A percentile compares a stretch with the other conserved stretches of the same genome.
Conservation (phyloP, 768 basidiomycete genomes). For the Mycena indigotica region DNA sequence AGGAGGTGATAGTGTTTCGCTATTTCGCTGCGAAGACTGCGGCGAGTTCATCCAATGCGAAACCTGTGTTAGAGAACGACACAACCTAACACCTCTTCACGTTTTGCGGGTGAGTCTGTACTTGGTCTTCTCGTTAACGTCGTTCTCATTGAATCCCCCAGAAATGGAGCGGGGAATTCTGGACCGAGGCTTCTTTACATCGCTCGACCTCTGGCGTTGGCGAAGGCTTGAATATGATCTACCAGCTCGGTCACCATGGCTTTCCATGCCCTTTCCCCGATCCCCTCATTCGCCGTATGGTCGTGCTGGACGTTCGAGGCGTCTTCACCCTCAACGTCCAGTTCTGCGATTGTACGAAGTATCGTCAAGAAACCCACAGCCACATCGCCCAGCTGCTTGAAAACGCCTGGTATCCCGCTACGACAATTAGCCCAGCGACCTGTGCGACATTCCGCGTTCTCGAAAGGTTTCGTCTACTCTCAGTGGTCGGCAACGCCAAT, state of each 20-base stretch:
- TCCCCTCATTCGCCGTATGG: too few relatives aligned
- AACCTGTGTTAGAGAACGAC: background rate
- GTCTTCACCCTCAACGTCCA: too few relatives aligned
- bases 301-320: too few relatives aligned
- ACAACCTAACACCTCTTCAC: background rate
- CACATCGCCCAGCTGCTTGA: too few relatives aligned
- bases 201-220: background rate
- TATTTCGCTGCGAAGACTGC: background rate
- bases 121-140: background rate
- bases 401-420: too few relatives aligned
- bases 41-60: background rate
- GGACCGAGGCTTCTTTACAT: background rate
- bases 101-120: background rate
- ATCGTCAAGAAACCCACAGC: too few relatives aligned
- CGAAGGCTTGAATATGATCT: background rate
- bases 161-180: background rate
- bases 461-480: too few relatives aligned
- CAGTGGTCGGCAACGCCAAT: too few relatives aligned
- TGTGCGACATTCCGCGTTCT: too few relatives aligned
- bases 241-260: slow-evolving; percentile 7
- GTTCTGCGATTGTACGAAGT: too few relatives aligned
- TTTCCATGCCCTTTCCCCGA: background rate
- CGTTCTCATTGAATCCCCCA: background rate
- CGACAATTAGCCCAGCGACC: too few relatives aligned
- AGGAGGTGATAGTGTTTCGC: background rate